Evolutionary conservation across 1,139 yeast genomes (phyloP).

Genomic region (Diutina mesorugosa): DNA sequence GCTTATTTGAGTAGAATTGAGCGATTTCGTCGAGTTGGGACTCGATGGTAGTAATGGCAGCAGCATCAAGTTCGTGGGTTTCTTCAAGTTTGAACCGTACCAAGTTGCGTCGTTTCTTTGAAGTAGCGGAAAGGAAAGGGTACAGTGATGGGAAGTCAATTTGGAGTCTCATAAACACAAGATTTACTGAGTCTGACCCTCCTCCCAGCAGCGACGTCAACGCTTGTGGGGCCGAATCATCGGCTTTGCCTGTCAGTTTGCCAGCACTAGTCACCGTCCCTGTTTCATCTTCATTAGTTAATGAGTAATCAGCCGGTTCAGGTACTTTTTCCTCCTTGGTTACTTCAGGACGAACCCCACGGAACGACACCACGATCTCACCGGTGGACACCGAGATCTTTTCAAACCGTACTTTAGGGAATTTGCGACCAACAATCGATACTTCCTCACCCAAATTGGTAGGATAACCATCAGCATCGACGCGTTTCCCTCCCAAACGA

Average conservation of each 20-base stretch:
- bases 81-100: constrained; percentile 60
- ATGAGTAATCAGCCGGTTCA: not conserved
- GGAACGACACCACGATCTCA: constrained; percentile 55
- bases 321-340: not conserved
- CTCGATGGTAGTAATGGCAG: constrained; percentile 36
- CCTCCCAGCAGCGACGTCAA: not conserved
- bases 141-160: constrained; percentile 59
- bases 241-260: not conserved
- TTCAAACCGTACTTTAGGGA: constrained; percentile 79
- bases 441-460: constrained; percentile 85
- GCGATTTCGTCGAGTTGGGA: constrained; percentile 43
- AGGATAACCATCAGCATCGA: constrained; percentile 34
- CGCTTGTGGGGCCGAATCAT: not conserved
- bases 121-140: constrained; percentile 28
- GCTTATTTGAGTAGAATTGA: constrained; percentile 37
- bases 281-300: constrained; percentile 3
- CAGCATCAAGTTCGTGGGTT: constrained; percentile 48
- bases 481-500: constrained; percentile 41
- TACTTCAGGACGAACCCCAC: constrained; percentile 54
- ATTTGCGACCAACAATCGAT: constrained; percentile 77
- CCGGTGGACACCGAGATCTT: constrained; percentile 84
- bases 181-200: constrained; percentile 26
- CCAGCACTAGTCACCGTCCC: constrained; percentile 1
- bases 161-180: constrained; percentile 60
- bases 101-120: constrained; percentile 14